These are phyloP conservation scores for Alternaria arborescens DNA, from an alignment of 2,329 filamentous ascomycete genomes.

Conservation along the genomic window DNA sequence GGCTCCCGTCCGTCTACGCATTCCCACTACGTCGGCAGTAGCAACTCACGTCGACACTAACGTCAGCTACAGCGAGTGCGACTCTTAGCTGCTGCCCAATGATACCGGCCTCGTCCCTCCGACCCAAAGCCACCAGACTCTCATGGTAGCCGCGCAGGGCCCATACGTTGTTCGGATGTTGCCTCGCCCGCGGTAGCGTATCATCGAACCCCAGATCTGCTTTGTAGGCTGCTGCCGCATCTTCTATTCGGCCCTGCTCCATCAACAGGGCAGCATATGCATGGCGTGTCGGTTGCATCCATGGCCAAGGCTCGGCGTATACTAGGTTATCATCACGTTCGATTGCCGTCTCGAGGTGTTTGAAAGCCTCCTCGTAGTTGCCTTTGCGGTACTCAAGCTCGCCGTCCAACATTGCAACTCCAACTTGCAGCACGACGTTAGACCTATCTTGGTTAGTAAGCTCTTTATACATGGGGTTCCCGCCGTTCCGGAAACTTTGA, in stretches of 20 bases:
- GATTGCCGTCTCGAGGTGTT: constrained; percentile 66
- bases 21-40: constrained; percentile 56
- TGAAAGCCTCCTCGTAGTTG: constrained; percentile 67
- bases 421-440: constrained; percentile 68
- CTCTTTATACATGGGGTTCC: neutral
- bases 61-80: constrained; percentile 66
- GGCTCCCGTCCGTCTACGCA: neutral
- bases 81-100: constrained; percentile 61
- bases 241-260: constrained; percentile 65
- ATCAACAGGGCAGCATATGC: constrained; percentile 74
- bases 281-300: constrained; percentile 79
- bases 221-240: constrained; percentile 50
- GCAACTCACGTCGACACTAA: constrained; percentile 66
- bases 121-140: constrained; percentile 67
- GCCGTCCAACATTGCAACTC: constrained; percentile 71
- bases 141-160: constrained; percentile 77
- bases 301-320: constrained; percentile 80
- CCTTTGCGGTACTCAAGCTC: constrained; percentile 75
- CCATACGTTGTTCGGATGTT: constrained; percentile 80
- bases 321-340: constrained; percentile 68
- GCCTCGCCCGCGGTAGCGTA: constrained; percentile 69
- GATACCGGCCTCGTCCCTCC: constrained; percentile 57
- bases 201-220: constrained; percentile 55
- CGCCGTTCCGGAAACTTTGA: neutral
- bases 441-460: constrained; percentile 46